phyloP scores from a whole-genome alignment of 2,329 filamentous ascomycete species.

The Tolypocladium amazonense region DNA sequence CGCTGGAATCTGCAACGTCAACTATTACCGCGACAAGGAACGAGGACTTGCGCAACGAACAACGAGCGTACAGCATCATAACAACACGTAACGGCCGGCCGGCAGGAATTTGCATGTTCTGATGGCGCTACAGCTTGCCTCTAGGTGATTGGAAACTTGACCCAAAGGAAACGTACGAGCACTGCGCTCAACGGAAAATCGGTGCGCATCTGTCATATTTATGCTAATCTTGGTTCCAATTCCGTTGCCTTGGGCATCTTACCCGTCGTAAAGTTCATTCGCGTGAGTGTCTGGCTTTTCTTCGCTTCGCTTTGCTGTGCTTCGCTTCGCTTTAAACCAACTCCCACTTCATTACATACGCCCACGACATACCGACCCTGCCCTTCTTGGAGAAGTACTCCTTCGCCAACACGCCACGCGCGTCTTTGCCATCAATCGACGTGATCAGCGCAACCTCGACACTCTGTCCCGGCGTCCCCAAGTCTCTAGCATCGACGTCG shows the following conservation, averaged over 20 bases:
- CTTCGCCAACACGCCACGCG: slow-evolving; percentile 35
- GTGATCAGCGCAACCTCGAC: slow-evolving; percentile 54
- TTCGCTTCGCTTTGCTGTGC: neutral
- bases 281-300: neutral
- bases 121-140: neutral
- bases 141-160: neutral
- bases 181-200: neutral
- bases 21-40: neutral
- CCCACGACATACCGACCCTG: slow-evolving; percentile 32
- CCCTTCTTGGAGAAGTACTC: slow-evolving; percentile 34
- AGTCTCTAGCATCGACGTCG: slow-evolving; percentile 55
- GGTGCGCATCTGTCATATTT: neutral
- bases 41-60: too few relatives aligned
- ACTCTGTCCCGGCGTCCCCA: slow-evolving; percentile 60
- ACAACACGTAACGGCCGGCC: too few relatives aligned
- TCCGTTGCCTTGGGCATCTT: neutral
- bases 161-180: neutral
- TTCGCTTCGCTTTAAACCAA: slow-evolving; percentile 24
- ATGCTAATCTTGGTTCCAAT: neutral
- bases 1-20: neutral
- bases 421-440: slow-evolving; percentile 33
- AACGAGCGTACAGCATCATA: too few relatives aligned
- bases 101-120: too few relatives aligned
- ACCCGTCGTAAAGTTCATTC: neutral
- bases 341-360: slow-evolving; percentile 37